These are phyloP conservation scores for Coprinopsis strossmayeri DNA, from an alignment of 768 basidiomycete species.

Conservation along the genomic window DNA sequence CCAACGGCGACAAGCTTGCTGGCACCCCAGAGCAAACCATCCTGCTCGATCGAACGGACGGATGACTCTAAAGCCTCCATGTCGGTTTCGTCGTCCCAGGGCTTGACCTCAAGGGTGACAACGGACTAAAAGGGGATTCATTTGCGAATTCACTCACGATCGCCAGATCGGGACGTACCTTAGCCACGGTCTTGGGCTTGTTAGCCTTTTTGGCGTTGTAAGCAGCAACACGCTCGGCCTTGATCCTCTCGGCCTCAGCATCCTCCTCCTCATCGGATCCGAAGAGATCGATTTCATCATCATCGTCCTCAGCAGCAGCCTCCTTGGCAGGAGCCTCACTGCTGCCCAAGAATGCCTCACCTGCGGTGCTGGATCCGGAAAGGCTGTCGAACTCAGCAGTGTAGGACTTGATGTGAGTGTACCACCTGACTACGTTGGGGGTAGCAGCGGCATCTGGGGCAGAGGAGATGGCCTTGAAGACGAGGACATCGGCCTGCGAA, in stretches of 20 bases:
- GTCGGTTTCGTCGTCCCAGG: conserved; percentile 99
- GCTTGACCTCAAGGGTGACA: conserved; percentile 97
- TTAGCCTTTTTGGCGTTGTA: conserved; percentile 92
- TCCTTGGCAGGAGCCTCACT: conserved; percentile 39
- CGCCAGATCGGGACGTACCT: conserved; percentile 41
- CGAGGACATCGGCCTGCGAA: conserved; percentile 90
- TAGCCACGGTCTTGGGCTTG: conserved; percentile 84
- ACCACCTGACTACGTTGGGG: conserved; percentile 86
- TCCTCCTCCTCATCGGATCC: conserved; percentile 72
- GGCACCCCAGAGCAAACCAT: conserved; percentile 94
- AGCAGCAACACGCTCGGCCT: conserved; percentile 87
- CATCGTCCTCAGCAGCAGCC: conserved; percentile 42
- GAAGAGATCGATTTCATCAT: conserved; percentile 82
- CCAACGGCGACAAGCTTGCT: conserved; percentile 91
- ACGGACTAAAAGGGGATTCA: conserved; percentile 59
- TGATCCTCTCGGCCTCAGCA: conserved; percentile 79
- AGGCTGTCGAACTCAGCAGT: conserved; percentile 69
- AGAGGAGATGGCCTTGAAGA: conserved; percentile 74
- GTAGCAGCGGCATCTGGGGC: conserved; percentile 57
- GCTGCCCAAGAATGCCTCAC: conserved; percentile 65
- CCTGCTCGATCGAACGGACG: conserved; percentile 82
- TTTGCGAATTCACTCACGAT: conserved; percentile 2
- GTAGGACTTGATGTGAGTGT: conserved; percentile 89
- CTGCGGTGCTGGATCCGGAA: conserved; percentile 80
- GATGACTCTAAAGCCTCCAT: conserved; percentile 79